Conservation (phyloP, 108 stramenopile genomes). For the Cyclotella kingstonii region DNA sequence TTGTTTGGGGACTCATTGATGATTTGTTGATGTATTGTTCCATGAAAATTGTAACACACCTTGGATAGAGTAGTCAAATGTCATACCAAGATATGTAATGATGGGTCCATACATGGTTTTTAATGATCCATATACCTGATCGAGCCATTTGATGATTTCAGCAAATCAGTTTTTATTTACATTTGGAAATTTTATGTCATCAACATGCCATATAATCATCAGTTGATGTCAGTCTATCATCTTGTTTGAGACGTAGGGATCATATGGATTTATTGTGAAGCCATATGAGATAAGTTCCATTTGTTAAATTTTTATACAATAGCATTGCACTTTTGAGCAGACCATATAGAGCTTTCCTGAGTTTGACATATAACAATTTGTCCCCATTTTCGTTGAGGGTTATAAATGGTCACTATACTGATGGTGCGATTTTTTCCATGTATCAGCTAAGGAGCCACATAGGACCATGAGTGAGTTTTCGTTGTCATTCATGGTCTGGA, state of each 20-base stretch:
- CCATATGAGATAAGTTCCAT: slow-evolving; percentile 21
- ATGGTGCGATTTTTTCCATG: neutral
- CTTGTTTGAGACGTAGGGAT: too few relatives aligned
- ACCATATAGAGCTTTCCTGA: slow-evolving; percentile 33
- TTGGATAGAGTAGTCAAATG: slow-evolving; percentile 18
- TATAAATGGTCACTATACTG: neutral
- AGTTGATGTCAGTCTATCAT: too few relatives aligned
- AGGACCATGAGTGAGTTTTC: slow-evolving; percentile 16
- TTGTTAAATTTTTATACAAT: slow-evolving; percentile 14
- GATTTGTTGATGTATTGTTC: slow-evolving; percentile 11
- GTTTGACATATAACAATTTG: slow-evolving; percentile 32
- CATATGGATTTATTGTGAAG: slow-evolving; percentile 47
- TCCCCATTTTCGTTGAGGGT: neutral
- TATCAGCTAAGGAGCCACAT: neutral
- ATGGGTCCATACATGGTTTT: slow-evolving; percentile 8
- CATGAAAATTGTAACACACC: slow-evolving; percentile 39
- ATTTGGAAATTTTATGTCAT: too few relatives aligned
- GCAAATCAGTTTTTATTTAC: too few relatives aligned
- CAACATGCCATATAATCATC: too few relatives aligned
- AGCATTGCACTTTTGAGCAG: neutral
- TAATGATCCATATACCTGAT: neutral
- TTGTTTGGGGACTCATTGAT: slow-evolving; percentile 23
- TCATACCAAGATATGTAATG: slow-evolving; percentile 52
- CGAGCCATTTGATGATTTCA: neutral
- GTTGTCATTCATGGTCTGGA: slow-evolving; percentile 43